A percentile compares a stretch with the other conserved stretches of the same genome.
Evolutionary conservation across 1,284 basidiomycete genomes (phyloP).

Genomic region (Schizophyllum amplum): DNA sequence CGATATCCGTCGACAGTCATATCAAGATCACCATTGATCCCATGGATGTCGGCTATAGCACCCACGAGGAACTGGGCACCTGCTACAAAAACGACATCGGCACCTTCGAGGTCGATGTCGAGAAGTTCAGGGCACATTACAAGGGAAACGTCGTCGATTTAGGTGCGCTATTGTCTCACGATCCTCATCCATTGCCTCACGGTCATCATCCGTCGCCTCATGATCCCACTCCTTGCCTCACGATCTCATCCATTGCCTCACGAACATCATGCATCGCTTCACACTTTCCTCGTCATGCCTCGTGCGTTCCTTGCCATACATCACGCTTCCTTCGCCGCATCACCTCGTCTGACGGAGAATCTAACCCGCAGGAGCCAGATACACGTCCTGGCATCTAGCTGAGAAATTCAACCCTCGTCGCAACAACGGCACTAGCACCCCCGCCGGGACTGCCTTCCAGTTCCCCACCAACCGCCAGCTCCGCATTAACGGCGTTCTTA

Average conservation of each 20-base stretch:
- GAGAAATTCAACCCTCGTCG: slow-evolving; percentile 23
- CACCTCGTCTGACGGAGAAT: slow-evolving; percentile 21
- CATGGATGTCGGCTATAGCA: too few species aligned
- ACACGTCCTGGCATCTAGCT: slow-evolving; percentile 14
- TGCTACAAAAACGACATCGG: too few species aligned
- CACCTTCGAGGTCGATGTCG: slow-evolving; percentile 19
- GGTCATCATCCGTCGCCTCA: too few species aligned
- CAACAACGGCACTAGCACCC: too few species aligned
- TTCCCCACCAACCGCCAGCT: slow-evolving; percentile 24
- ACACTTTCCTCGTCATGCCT: too few species aligned
- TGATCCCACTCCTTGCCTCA: too few species aligned
- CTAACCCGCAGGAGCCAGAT: slow-evolving; percentile 20
- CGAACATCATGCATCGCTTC: too few species aligned
- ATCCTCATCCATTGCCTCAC: slow-evolving; percentile 18
- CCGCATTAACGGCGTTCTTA: slow-evolving; percentile 23
- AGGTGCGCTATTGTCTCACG: slow-evolving; percentile 24
- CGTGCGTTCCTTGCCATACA: too few species aligned
- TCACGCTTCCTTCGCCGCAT: too few species aligned
- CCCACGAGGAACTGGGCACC: too few species aligned
- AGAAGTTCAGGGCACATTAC: slow-evolving; percentile 25
- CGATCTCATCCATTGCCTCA: too few species aligned
- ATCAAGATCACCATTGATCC: slow-evolving; percentile 17
- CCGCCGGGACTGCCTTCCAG: too few species aligned
- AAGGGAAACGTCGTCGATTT: slow-evolving; percentile 32
- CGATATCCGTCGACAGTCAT: slow-evolving; percentile 19